phyloP scores from a whole-genome alignment of 2,329 filamentous ascomycete genomes.

The Lecanicillium sp. region DNA sequence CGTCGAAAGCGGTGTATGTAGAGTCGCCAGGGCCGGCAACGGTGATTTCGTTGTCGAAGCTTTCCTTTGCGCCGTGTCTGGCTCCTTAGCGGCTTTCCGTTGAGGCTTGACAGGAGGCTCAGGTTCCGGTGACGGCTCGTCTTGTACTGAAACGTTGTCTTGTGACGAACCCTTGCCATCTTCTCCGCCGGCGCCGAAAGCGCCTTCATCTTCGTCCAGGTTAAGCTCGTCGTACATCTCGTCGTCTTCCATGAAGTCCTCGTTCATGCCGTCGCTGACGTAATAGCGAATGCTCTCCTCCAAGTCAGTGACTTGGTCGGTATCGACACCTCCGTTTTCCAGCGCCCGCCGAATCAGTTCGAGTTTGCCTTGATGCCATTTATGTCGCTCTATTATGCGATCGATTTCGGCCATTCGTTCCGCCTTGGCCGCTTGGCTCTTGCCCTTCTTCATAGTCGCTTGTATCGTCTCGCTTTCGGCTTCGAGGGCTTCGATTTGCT shows the following conservation, averaged over 20 bases:
- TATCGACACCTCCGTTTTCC: conserved; percentile 86
- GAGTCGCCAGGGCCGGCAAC: conserved; percentile 80
- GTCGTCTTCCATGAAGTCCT: conserved; percentile 91
- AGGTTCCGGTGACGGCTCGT: conserved; percentile 59
- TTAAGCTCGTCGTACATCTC: conserved; percentile 91
- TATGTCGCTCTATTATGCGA: conserved; percentile 78
- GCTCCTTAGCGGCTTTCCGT: conserved; percentile 53
- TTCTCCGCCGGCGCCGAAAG: conserved; percentile 72
- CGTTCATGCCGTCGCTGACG: conserved; percentile 78
- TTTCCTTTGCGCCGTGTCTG: conserved; percentile 57
- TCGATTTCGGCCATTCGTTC: conserved; percentile 86
- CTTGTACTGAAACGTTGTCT: conserved; percentile 85
- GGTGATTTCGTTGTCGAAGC: conserved; percentile 91
- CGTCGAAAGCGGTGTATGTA: conserved; percentile 65
- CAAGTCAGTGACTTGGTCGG: conserved; percentile 77
- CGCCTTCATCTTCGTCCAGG: conserved; percentile 84
- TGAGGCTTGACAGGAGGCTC: conserved; percentile 40
- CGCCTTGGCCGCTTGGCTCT: conserved; percentile 74
- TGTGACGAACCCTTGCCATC: conserved; percentile 90
- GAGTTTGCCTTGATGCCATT: conserved; percentile 90
- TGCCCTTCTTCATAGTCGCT: conserved; percentile 89
- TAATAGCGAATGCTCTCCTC: conserved; percentile 95
- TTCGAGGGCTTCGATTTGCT: conserved; percentile 87
- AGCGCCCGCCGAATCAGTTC: conserved; percentile 84
- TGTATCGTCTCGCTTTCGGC: conserved; percentile 83